Base-by-base conservation (phyloP, 805 yeast genomes). In the Ogataea methanolica region DNA sequence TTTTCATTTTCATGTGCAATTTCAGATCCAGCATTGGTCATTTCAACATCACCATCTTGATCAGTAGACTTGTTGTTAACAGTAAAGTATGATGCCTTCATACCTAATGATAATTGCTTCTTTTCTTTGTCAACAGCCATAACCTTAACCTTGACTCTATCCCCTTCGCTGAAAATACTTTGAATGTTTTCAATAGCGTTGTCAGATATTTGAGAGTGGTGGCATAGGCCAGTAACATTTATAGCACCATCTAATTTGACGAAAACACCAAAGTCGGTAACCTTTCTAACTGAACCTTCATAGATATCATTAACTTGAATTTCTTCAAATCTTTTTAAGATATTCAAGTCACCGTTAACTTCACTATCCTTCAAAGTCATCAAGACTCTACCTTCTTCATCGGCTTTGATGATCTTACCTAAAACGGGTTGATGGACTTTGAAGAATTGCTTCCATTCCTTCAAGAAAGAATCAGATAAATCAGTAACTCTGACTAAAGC, bases 221-320 rank as follows among this genome's bases (percentile, higher is more conserved):
- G 97, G 57, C 96, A 90, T 54, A 92, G 76, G 48, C 98, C 99
- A 59, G 86, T 80, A 48, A 90, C 74, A 58, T 80, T 80, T 46
- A 79, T 69, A 37, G 94, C 83, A 40, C 85, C 87, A 55, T 84
- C 90, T 46, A 92, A 72, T 52, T 80, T 83, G 44, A 92, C 85
- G 61, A 92, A 92, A 3, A 89, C 96, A 71, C 99, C 99, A 62
- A 83, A 92, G 41, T 88, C 96, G 33, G 90, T 82, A 22, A 83
- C 87, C 51, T 78, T 78, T 62, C 79, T 83, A 39, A 92, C 84
- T 3, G 82, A 69, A 62, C 97, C 99, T 60, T 85, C 92, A 56
- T 72, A 80, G 31, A 83, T 69, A 26, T 84, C 87, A 46, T 87
- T 96, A 44, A 75, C 81, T 47, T 78, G 68, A 46, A 92, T 72